Evolutionary conservation across 192 early-diverging fungal species (phyloP).

Genomic region (Podila epicladia): DNA sequence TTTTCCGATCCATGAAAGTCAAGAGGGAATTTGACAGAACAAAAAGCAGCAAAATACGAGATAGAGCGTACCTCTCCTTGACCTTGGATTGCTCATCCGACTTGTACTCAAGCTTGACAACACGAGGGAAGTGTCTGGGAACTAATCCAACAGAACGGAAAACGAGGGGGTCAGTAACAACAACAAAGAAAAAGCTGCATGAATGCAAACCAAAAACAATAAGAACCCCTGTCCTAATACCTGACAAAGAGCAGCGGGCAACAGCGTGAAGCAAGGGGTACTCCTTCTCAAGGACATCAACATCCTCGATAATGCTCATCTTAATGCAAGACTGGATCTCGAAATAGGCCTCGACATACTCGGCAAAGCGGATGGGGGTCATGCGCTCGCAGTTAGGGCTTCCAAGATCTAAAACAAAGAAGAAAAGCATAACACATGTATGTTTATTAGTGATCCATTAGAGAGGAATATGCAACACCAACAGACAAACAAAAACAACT

Average conservation of each 20-base stretch:
- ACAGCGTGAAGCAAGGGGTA: conserved; percentile 89
- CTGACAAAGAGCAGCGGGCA: conserved; percentile 72
- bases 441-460: neutral
- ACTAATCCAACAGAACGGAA: conserved; percentile 36
- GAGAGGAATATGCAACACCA: no score
- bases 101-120: conserved; percentile 75
- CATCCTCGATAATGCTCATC: conserved; percentile 72
- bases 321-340: conserved; percentile 61
- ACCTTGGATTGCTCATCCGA: conserved; percentile 75
- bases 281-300: conserved; percentile 75
- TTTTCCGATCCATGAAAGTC: neutral
- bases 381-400: conserved; percentile 89
- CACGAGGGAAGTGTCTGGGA: conserved; percentile 69
- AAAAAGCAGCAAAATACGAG: neutral
- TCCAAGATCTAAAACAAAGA: conserved; percentile 72
- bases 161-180: neutral
- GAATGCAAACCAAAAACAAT: neutral
- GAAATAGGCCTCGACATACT: conserved; percentile 75
- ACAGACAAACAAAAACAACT: neutral
- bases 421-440: neutral
- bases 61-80: conserved; percentile 72
- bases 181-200: neutral
- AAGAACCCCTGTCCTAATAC: conserved; percentile 51
- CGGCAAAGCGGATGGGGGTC: conserved; percentile 79
- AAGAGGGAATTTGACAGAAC: no score